Evolutionary conservation across 805 yeast species (phyloP).

Genomic region (Blastobotrys attinorum): DNA sequence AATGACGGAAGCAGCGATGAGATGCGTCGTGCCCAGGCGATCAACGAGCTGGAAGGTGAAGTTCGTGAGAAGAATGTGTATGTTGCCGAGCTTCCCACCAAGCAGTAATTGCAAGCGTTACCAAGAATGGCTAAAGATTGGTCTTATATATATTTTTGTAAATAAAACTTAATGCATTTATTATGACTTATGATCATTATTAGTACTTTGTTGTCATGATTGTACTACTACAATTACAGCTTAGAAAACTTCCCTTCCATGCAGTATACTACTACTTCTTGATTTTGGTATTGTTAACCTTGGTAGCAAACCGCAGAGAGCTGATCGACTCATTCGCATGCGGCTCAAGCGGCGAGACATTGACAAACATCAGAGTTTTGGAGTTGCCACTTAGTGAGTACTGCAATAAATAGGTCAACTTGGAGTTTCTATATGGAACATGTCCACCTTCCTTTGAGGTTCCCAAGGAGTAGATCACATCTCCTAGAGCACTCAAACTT

Average conservation of each 20-base stretch:
- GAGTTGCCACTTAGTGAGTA: conserved; percentile 79
- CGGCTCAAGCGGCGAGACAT: conserved; percentile 57
- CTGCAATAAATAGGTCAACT: conserved; percentile 74
- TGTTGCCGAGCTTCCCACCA: not conserved
- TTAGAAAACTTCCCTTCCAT: too few relatives aligned
- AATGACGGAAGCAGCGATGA: conserved; percentile 14
- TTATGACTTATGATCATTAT: not conserved
- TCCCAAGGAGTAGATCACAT: conserved; percentile 71
- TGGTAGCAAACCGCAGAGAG: conserved; percentile 82
- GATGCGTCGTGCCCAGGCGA: conserved; percentile 1
- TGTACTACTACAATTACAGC: too few relatives aligned
- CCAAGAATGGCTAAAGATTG: too few relatives aligned
- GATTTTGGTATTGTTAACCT: conserved; percentile 23
- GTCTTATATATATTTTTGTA: not conserved
- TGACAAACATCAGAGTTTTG: conserved; percentile 90
- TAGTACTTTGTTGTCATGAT: too few relatives aligned
- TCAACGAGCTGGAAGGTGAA: not conserved
- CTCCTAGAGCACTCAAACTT: conserved; percentile 82
- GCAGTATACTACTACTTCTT: too few relatives aligned
- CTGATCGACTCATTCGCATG: conserved; percentile 74
- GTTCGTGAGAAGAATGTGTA: not conserved
- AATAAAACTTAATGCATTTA: too few relatives aligned
- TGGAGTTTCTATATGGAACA: conserved; percentile 63
- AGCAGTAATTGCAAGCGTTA: conserved; percentile 1
- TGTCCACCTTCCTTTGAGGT: conserved; percentile 34